A percentile compares a stretch with the other conserved stretches of the same genome.
phyloP scores from a whole-genome alignment of 257 asterid species.

The Nicotiana tabacum region DNA sequence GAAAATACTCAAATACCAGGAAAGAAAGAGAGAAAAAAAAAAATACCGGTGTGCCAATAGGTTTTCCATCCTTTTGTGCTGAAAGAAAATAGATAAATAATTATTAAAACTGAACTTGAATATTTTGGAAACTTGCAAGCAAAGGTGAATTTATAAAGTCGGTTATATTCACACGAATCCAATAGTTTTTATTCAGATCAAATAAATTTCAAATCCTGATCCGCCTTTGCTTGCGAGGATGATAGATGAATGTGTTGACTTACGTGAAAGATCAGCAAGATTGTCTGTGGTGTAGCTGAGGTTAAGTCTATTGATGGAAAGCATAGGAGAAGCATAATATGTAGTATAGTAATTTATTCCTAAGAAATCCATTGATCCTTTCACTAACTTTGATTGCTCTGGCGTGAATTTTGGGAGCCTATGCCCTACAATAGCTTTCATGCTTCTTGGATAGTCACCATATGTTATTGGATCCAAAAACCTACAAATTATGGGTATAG shows the following conservation, averaged over 20 bases:
- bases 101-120: background rate
- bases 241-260: background rate
- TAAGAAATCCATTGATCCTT: slow-evolving; percentile 23
- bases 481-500: background rate
- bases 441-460: slow-evolving; percentile 22
- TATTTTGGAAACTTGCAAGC: background rate
- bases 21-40: background rate
- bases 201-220: too few species aligned
- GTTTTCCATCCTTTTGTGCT: slow-evolving; percentile 21
- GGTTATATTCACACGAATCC: too few species aligned
- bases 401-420: slow-evolving; percentile 22
- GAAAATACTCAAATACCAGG: background rate
- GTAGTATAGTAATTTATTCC: slow-evolving; percentile 22
- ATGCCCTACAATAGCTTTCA: slow-evolving; percentile 11
- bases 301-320: slow-evolving; percentile 6
- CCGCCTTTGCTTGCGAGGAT: background rate
- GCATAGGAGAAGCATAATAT: slow-evolving; percentile 23
- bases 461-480: slow-evolving; percentile 21
- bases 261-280: slow-evolving; percentile 16
- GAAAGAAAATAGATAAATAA: background rate
- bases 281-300: slow-evolving; percentile 22
- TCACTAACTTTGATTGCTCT: slow-evolving; percentile 14
- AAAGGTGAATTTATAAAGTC: too few species aligned
- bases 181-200: too few species aligned
- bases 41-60: slow-evolving; percentile 18